These are phyloP conservation scores for Martensiomyces pterosporus DNA, from an alignment of 192 early-diverging fungal species.

Conservation along the genomic window DNA sequence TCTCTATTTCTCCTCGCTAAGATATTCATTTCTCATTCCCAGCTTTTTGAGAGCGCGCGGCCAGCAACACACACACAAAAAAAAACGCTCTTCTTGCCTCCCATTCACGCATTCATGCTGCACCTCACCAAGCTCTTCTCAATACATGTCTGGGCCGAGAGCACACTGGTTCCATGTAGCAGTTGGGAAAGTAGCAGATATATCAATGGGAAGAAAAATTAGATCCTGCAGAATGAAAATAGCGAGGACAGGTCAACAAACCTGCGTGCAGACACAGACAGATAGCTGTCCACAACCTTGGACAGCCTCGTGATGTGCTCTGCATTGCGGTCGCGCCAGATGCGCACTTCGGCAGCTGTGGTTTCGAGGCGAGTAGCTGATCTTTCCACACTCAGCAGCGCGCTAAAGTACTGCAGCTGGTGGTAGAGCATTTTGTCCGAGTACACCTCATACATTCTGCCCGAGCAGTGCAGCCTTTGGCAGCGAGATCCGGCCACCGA, in stretches of 20 bases:
- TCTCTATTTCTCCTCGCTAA: too few species aligned
- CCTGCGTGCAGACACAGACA: constrained; percentile 66
- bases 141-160: too few species aligned
- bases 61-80: too few species aligned
- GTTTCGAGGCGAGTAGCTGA: constrained; percentile 21
- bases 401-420: constrained; percentile 75
- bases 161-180: too few species aligned
- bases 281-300: constrained; percentile 58
- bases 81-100: too few species aligned
- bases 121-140: too few species aligned
- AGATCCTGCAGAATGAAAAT: constrained; percentile 49
- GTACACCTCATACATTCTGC: constrained; percentile 63
- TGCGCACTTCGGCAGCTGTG: constrained; percentile 12
- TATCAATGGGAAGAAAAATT: too few species aligned
- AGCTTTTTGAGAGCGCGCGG: too few species aligned
- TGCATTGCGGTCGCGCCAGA: constrained; percentile 35
- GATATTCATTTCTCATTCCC: not conserved
- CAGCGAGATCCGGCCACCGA: constrained; percentile 71
- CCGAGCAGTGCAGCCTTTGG: constrained; percentile 61
- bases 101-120: too few species aligned
- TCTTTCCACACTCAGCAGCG: constrained; percentile 41
- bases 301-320: constrained; percentile 48
- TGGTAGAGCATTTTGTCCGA: constrained; percentile 72
- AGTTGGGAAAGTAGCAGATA: too few species aligned
- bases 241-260: constrained; percentile 70